Base-by-base conservation (phyloP, 2,329 filamentous ascomycete species). In the Ploettnerulaceae sp. region DNA sequence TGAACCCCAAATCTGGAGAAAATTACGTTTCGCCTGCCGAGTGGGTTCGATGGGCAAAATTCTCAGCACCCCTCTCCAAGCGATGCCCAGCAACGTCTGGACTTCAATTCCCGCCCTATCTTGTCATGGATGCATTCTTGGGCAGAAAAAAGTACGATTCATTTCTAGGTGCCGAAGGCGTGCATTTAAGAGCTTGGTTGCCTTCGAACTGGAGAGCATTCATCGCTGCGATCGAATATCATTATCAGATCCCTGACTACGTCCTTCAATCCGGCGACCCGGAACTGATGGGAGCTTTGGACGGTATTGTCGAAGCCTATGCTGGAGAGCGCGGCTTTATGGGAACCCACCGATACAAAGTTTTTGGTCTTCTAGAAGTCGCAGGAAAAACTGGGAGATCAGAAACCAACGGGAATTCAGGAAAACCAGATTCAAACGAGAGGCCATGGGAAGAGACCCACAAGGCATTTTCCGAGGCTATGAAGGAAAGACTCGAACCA, bases 341-440 rank as follows among this genome's bases (percentile, higher is more conserved):
- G 74, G 74, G 75, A 4, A 71, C 70, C 0, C 74, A 78, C 54
- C 63, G 74, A n/a, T 76, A 77, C 58, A 77, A 77, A 55, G 74
- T 77, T 4, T 77, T 75, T 51, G 75, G 74, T 1, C 72, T 77
- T 21, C 67, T 77, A 0, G 74, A 77, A 47, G 69, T 76, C 11
- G 74, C 74, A 1, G 70, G 68, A 31, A 77, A 77, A 58, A 74
- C 71, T 0, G 74, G 74, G 2, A 67, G 74, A 3, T 72, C 73
- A 0, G 74, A 70, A 48, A 76, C 74, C 0, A 77, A 77, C 41
- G 74, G 74, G 2, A 64, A 68, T 11, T 74, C 73, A 1, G 74
- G 73, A 0, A 67, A 66, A 3, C 64, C 64, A 2, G 68, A 71
- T 40, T 64, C 65, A 12, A 64, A 65, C 4, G 61, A 61, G 1